Evolutionary conservation across 2,329 filamentous ascomycete genomes (phyloP).

Genomic region (Allantophomopsis cytisporea): DNA sequence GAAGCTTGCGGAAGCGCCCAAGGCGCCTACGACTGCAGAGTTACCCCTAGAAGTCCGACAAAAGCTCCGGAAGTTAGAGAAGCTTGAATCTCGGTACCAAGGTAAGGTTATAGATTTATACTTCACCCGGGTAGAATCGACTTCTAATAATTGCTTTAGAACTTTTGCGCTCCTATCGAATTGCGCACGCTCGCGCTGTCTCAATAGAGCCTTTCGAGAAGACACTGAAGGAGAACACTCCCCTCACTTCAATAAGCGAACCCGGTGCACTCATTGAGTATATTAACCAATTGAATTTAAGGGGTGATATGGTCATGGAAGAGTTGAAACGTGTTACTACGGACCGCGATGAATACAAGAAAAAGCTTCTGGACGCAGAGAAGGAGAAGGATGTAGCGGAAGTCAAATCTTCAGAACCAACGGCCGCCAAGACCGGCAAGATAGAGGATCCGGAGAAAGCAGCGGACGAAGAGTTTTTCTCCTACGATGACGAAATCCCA

Average conservation of each 20-base stretch:
- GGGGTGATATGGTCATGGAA: constrained; percentile 85
- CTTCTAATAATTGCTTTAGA: constrained; percentile 34
- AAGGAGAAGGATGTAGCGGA: constrained; percentile 42
- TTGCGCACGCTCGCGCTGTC: constrained; percentile 75
- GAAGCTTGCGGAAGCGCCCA: constrained; percentile 9
- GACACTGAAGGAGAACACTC: constrained; percentile 81
- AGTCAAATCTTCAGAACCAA: constrained; percentile 6
- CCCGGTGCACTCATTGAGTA: constrained; percentile 80
- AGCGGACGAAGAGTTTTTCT: constrained; percentile 67
- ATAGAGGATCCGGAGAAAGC: constrained; percentile 25
- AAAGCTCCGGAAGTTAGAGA: constrained; percentile 77
- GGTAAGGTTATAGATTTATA: constrained; percentile 33
- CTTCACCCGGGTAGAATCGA: not conserved
- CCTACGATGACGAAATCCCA: constrained; percentile 77
- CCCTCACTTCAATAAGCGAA: constrained; percentile 77
- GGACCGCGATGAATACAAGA: constrained; percentile 70
- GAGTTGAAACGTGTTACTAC: constrained; percentile 78
- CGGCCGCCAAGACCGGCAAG: constrained; percentile 9
- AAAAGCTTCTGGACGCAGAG: constrained; percentile 57
- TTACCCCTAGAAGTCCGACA: constrained; percentile 61
- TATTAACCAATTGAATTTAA: constrained; percentile 71
- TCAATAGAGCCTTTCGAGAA: constrained; percentile 91
- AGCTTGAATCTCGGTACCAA: constrained; percentile 75
- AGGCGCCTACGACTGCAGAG: constrained; percentile 6
- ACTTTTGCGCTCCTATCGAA: constrained; percentile 78